A percentile compares a stretch with the other conserved stretches of the same genome.
Conservation (phyloP, 768 basidiomycete genomes). For the Daedaleopsis sinensis region DNA sequence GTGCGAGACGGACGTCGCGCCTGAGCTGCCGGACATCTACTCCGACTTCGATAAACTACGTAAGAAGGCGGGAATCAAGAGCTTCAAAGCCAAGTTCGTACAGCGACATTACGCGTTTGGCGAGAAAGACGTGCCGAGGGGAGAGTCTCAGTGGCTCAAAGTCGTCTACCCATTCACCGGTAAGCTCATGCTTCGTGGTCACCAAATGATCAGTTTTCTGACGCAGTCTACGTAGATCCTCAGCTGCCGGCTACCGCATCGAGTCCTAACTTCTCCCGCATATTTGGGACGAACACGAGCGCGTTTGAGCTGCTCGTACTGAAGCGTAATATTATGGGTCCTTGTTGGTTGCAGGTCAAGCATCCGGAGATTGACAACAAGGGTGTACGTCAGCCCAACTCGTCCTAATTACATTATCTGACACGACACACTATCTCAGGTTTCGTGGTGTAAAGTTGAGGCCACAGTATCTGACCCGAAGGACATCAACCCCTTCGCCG, state of each 20-base stretch:
- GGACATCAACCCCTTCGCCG: constrained; percentile 81
- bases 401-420: background rate
- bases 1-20: constrained; percentile 75
- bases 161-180: constrained; percentile 90
- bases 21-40: constrained; percentile 72
- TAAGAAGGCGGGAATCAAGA: constrained; percentile 64
- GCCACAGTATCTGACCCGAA: constrained; percentile 83
- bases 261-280: constrained; percentile 82
- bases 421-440: constrained; percentile 44
- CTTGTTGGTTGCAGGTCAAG: constrained; percentile 93
- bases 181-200: constrained; percentile 37
- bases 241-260: constrained; percentile 71
- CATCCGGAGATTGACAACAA: constrained; percentile 74
- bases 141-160: constrained; percentile 87
- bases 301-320: constrained; percentile 93
- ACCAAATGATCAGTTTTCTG: too few relatives aligned
- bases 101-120: constrained; percentile 93
- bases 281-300: constrained; percentile 90
- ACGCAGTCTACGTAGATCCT: constrained; percentile 52
- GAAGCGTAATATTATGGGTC: constrained; percentile 98
- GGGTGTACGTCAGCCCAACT: constrained; percentile 56
- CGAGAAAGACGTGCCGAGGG: constrained; percentile 76
- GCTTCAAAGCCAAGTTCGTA: constrained; percentile 84
- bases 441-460: constrained; percentile 98
- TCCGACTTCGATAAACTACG: constrained; percentile 83